Percentiles rank a stretch among this genome's conserved stretches.
Evolutionary conservation across 169 alveolate species (phyloP).

Genomic region (Ichthyophthirius multifiliis): DNA sequence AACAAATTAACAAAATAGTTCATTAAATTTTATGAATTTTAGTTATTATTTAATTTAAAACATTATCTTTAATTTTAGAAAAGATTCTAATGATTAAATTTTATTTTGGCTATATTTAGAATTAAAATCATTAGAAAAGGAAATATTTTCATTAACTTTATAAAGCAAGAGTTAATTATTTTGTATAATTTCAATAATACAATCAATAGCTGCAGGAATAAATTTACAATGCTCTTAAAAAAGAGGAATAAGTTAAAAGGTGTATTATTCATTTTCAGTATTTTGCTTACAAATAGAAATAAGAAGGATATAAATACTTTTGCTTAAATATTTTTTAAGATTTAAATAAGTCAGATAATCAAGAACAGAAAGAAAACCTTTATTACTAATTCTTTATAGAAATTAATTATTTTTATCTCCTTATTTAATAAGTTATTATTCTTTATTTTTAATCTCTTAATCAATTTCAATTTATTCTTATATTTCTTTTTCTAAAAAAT

Average conservation of each 20-base stretch:
- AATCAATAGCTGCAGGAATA: conserved; percentile 33
- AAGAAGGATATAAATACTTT: conserved; percentile 11
- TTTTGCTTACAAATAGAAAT: conserved; percentile 28
- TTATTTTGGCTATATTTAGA: neutral
- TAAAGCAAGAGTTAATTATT: conserved; percentile 8
- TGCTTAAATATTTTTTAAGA: neutral
- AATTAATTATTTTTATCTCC: neutral
- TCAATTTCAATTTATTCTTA: neutral
- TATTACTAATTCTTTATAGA: neutral
- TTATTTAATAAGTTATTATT: neutral
- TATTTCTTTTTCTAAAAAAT: neutral
- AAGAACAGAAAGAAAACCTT: neutral
- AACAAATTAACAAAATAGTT: conserved; percentile 19
- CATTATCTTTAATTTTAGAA: neutral
- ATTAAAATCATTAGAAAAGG: too few relatives aligned
- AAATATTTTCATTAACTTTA: conserved; percentile 9
- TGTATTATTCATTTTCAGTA: conserved; percentile 16
- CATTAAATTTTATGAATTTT: neutral
- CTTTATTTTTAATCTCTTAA: neutral
- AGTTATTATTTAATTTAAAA: too few relatives aligned
- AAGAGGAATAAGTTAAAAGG: conserved; percentile 17
- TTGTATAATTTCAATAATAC: conserved; percentile 22
- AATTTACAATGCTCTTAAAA: conserved; percentile 19
- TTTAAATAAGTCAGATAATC: neutral
- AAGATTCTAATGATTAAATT: neutral